Evolutionary conservation across 2,329 filamentous ascomycete species (phyloP).

Genomic region (Ascochyta pisi): DNA sequence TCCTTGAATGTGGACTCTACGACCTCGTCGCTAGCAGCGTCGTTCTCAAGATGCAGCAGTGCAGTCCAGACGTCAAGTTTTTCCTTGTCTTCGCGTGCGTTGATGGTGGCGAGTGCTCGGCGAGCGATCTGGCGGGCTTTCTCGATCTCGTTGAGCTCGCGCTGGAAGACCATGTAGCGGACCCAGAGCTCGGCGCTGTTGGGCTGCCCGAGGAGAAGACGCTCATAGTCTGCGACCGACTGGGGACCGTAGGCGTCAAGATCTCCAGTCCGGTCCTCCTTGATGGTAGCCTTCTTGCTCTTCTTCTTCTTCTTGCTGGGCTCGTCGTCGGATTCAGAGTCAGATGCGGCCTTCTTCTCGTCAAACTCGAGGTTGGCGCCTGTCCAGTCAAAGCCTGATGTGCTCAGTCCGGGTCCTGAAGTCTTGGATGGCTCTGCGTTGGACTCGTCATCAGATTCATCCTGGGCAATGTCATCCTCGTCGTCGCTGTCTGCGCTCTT

Average conservation of each 20-base stretch:
- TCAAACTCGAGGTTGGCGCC: slow-evolving; percentile 63
- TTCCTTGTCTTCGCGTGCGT: slow-evolving; percentile 87
- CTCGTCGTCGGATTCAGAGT: slow-evolving; percentile 62
- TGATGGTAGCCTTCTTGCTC: slow-evolving; percentile 75
- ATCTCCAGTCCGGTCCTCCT: slow-evolving; percentile 89
- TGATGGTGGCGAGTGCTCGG: slow-evolving; percentile 88
- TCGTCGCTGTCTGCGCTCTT: slow-evolving; percentile 48
- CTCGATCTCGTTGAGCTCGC: slow-evolving; percentile 86
- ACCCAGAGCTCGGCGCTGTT: slow-evolving; percentile 96
- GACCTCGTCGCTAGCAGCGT: slow-evolving; percentile 82
- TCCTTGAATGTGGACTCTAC: slow-evolving; percentile 88
- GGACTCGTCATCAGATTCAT: slow-evolving; percentile 44
- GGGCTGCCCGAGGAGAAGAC: slow-evolving; percentile 87
- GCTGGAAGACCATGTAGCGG: slow-evolving; percentile 98
- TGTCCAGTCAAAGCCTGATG: slow-evolving; percentile 87
- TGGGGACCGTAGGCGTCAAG: slow-evolving; percentile 88
- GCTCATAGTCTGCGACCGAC: slow-evolving; percentile 90
- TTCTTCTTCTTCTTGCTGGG: slow-evolving; percentile 69
- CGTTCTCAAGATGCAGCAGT: slow-evolving; percentile 90
- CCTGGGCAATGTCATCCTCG: slow-evolving; percentile 45
- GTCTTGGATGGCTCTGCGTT: slow-evolving; percentile 30
- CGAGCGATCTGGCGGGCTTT: slow-evolving; percentile 90
- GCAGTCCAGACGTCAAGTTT: slow-evolving; percentile 97
- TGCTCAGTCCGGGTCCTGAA: slow-evolving; percentile 65
- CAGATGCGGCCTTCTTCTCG: slow-evolving; percentile 61